Percentiles rank a stretch among this genome's conserved stretches.
Evolutionary conservation across 495 filamentous ascomycete species (phyloP).

Genomic region (Margaritispora aquatica): DNA sequence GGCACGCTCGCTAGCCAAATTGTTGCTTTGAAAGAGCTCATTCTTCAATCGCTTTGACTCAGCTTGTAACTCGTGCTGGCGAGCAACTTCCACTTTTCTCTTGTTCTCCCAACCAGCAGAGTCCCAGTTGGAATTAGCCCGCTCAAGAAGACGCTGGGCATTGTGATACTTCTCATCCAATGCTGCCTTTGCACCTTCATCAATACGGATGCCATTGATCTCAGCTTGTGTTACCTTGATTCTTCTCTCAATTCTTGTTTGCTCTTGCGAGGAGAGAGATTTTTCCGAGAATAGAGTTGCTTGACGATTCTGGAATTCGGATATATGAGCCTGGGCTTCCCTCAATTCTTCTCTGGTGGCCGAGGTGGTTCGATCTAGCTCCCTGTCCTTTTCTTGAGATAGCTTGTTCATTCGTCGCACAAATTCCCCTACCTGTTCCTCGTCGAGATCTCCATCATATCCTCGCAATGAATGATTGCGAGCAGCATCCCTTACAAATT

Average conservation of each 20-base stretch:
- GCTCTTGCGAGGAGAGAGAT: conserved; percentile 58
- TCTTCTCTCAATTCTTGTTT: conserved; percentile 62
- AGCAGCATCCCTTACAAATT: conserved; percentile 71
- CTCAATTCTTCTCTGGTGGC: conserved; percentile 66
- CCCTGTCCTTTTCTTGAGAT: conserved; percentile 67
- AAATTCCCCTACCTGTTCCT: conserved; percentile 66
- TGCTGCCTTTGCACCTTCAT: conserved; percentile 73
- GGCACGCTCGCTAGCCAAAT: conserved; percentile 71
- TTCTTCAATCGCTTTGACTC: conserved; percentile 58
- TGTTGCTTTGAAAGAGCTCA: conserved; percentile 75
- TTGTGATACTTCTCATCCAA: conserved; percentile 69
- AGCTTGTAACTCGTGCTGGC: conserved; percentile 61
- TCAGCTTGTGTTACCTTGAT: conserved; percentile 54
- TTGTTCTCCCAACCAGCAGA: conserved; percentile 60
- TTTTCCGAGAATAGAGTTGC: conserved; percentile 65
- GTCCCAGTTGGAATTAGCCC: conserved; percentile 54
- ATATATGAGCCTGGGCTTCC: conserved; percentile 57
- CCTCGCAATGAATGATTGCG: conserved; percentile 76
- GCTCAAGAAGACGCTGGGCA: conserved; percentile 52
- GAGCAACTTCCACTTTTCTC: conserved; percentile 52
- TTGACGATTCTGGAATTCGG: conserved; percentile 61
- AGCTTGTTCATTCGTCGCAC: conserved; percentile 70
- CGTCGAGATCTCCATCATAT: conserved; percentile 72
- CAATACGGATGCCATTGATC: conserved; percentile 63
- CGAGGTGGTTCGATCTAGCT: conserved; percentile 64